Conservation (phyloP, 139 green algal species). For the Micromonas pusilla region DNA sequence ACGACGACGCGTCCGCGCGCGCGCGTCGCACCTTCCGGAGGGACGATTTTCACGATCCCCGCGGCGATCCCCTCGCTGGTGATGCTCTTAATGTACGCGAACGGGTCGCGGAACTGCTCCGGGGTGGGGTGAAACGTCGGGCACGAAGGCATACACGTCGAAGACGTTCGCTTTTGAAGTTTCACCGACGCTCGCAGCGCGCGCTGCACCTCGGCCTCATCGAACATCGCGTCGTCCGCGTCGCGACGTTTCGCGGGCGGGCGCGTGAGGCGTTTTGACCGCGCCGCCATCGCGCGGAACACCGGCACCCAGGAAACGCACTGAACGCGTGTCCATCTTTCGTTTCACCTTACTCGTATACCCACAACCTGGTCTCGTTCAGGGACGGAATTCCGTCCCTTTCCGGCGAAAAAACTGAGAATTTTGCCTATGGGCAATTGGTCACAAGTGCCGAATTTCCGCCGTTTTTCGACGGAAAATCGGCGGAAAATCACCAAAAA, state of each 20-base stretch:
- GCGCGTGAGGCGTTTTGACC: neutral
- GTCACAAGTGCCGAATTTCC: no score
- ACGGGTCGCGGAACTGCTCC: conserved; percentile 42
- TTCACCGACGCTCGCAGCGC: neutral
- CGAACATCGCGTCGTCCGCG: neutral
- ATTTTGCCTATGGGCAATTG: no score
- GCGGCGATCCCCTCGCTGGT: neutral
- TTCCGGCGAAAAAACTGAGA: no score
- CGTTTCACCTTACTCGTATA: no score
- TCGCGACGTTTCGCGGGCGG: neutral
- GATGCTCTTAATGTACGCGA: conserved; percentile 37
- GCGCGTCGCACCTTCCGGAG: conserved; percentile 8
- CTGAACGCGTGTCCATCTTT: no score
- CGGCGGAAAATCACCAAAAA: no score
- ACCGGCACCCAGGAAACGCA: no score
- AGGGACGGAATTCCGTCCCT: no score
- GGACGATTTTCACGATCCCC: conserved; percentile 26
- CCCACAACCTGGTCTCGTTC: no score
- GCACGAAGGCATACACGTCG: neutral
- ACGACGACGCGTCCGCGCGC: no score
- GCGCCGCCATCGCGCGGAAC: no score
- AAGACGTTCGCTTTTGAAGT: neutral
- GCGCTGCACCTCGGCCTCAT: neutral
- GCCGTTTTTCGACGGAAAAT: no score
- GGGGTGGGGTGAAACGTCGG: conserved; percentile 59